phyloP scores from a whole-genome alignment of 768 basidiomycete species.

The Megacollybia marginata region DNA sequence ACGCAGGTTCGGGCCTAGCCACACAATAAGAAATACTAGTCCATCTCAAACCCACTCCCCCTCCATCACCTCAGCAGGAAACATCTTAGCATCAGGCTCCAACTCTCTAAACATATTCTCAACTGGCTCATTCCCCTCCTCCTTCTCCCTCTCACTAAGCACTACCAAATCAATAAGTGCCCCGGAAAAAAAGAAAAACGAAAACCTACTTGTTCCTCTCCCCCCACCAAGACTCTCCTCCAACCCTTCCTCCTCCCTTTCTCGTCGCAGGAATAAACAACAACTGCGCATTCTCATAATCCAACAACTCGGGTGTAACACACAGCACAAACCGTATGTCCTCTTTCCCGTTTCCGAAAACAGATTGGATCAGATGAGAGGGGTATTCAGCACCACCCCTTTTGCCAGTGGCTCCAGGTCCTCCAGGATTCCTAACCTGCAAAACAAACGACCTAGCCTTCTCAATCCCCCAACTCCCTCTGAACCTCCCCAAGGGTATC shows the following conservation, averaged over 20 bases:
- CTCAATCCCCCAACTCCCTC: slow-evolving; percentile 44
- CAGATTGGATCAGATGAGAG: slow-evolving; percentile 33
- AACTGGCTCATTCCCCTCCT: not conserved
- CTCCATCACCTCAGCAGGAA: slow-evolving; percentile 39
- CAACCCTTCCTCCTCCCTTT: slow-evolving; percentile 36
- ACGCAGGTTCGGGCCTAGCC: no score
- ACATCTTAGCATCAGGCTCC: slow-evolving; percentile 29
- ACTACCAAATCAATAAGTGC: slow-evolving; percentile 1
- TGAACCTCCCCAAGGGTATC: slow-evolving; percentile 46
- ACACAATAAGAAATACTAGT: no score
- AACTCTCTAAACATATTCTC: slow-evolving; percentile 11
- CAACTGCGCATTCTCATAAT: slow-evolving; percentile 47
- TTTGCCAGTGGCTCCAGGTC: no score
- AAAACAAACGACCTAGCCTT: slow-evolving; percentile 45
- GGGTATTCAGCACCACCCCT: slow-evolving; percentile 40
- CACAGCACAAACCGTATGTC: slow-evolving; percentile 47
- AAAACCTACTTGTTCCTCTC: slow-evolving; percentile 38
- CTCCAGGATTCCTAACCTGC: slow-evolving; percentile 57
- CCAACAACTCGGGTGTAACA: slow-evolving; percentile 42
- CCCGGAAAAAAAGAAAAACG: not conserved
- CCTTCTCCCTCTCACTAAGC: slow-evolving; percentile 6
- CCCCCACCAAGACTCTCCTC: slow-evolving; percentile 45
- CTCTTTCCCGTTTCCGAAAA: slow-evolving; percentile 44
- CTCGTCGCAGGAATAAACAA: slow-evolving; percentile 45
- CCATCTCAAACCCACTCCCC: slow-evolving; percentile 38